Percentiles rank a stretch among this genome's conserved stretches.
These are phyloP conservation scores for Hypoxylon trugodes DNA, from an alignment of 495 filamentous ascomycete species.

Conservation along the genomic window DNA sequence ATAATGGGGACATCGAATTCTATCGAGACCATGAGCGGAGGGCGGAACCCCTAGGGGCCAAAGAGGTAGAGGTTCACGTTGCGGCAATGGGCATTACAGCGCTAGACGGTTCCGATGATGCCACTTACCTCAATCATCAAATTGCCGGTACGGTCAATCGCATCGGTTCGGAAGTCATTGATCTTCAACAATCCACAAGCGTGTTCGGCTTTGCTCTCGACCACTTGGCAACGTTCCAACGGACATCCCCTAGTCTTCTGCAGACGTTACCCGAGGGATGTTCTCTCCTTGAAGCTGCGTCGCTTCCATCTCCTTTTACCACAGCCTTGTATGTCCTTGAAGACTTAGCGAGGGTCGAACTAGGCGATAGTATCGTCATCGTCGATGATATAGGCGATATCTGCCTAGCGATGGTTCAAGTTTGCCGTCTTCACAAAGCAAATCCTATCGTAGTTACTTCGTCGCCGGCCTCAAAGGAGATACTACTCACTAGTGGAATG, in stretches of 20 bases:
- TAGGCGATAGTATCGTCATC: neutral
- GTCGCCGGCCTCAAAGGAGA: neutral
- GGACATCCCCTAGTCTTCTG: neutral
- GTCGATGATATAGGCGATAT: neutral
- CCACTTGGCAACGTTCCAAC: neutral
- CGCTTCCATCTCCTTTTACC: neutral
- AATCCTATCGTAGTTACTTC: neutral
- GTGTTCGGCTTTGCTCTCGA: neutral
- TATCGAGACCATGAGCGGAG: neutral
- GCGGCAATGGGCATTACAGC: neutral
- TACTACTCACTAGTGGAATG: no score
- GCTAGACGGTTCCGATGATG: neutral
- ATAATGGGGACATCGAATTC: neutral
- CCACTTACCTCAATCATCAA: neutral
- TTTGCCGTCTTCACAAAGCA: neutral
- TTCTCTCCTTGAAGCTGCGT: neutral
- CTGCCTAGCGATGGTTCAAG: neutral
- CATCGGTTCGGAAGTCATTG: neutral
- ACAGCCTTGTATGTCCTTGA: neutral
- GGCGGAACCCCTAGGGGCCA: neutral
- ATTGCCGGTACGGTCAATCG: neutral
- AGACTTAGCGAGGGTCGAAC: neutral
- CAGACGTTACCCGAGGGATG: neutral
- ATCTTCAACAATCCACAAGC: neutral
- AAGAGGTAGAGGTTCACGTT: neutral